Base-by-base conservation (phyloP, 177 flowering plant species). In the Vitis hybrid region DNA sequence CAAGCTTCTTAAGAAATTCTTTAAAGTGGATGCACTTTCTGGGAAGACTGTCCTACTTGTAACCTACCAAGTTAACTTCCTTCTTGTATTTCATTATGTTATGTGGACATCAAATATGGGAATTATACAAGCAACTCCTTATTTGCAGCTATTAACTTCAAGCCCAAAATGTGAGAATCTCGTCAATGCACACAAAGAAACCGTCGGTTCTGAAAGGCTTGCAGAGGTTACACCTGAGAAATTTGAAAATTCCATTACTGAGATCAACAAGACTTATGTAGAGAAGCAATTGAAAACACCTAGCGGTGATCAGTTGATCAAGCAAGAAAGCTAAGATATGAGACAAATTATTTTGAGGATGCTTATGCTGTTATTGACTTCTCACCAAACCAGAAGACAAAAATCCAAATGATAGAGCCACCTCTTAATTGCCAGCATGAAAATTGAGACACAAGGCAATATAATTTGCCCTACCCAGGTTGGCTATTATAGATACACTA, bases 1-100 rank as follows among this genome's bases (percentile, higher is more conserved):
- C 69, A 95, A 95, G 78, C 55, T 95, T 58, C 88, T 95, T 20
- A 95, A 95, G 78, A 95, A 95, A 72, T 95, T 95, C 57, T 24
- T 24, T 24, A 2, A 24, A 24, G 8, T 65, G 58, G 56, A 24
- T n/a, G 67, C 57, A 3, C 57, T 65, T 1, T 18, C 56, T 7
- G 30, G 57, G 32, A 65, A 65, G 56, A 65, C 67, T 0, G 67
- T 65, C 13, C 21, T 65, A 30, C 67, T 65, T 12, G 67, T 65
- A 51, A 65, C 67, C 6, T 55, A 65, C n/a, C 67, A 65, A 65
- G 67, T 65, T 21, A 55, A 65, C 13, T 65, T 65, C 57, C 67
- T 65, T 21, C 67, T 24, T 1, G 67, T 24, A 35, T 65, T 65
- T 21, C 11, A 65, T 51, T 17, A 24, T 21, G 32, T 65, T 17